These are phyloP conservation scores for Crucibulum laeve DNA, from an alignment of 768 basidiomycete genomes.

Conservation along the genomic window DNA sequence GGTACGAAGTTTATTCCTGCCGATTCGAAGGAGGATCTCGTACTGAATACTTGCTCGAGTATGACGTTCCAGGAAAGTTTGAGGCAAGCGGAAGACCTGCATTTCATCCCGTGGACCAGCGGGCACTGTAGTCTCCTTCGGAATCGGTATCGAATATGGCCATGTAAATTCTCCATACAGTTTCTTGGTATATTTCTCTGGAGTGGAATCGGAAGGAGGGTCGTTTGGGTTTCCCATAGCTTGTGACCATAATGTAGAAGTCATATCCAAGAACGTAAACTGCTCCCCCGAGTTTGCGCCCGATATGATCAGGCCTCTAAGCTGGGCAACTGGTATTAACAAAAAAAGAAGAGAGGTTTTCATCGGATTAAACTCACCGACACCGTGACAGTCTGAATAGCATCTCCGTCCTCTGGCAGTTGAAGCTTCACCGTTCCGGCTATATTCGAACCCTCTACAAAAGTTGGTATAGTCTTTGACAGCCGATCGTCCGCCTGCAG, in stretches of 20 bases:
- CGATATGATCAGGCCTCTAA: slow-evolving; percentile 33
- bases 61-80: slow-evolving; percentile 34
- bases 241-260: slow-evolving; percentile 32
- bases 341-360: neutral
- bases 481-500: slow-evolving; percentile 38
- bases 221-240: slow-evolving; percentile 23
- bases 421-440: slow-evolving; percentile 30
- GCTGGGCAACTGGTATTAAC: slow-evolving; percentile 13
- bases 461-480: slow-evolving; percentile 28
- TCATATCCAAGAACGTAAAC: slow-evolving; percentile 28
- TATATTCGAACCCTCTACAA: slow-evolving; percentile 28
- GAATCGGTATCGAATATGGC: slow-evolving; percentile 36
- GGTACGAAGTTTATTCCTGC: slow-evolving; percentile 24
- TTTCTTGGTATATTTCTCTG: slow-evolving; percentile 16
- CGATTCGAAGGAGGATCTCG: slow-evolving; percentile 25
- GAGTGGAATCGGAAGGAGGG: slow-evolving; percentile 4
- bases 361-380: slow-evolving; percentile 31
- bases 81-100: slow-evolving; percentile 26
- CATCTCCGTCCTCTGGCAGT: slow-evolving; percentile 33
- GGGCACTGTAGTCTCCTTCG: slow-evolving; percentile 24
- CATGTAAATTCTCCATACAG: slow-evolving; percentile 31
- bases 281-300: slow-evolving; percentile 28
- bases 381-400: slow-evolving; percentile 43
- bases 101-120: slow-evolving; percentile 11
- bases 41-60: slow-evolving; percentile 32